These are phyloP conservation scores for Suillus lakei DNA, from an alignment of 768 basidiomycete species.

Conservation along the genomic window DNA sequence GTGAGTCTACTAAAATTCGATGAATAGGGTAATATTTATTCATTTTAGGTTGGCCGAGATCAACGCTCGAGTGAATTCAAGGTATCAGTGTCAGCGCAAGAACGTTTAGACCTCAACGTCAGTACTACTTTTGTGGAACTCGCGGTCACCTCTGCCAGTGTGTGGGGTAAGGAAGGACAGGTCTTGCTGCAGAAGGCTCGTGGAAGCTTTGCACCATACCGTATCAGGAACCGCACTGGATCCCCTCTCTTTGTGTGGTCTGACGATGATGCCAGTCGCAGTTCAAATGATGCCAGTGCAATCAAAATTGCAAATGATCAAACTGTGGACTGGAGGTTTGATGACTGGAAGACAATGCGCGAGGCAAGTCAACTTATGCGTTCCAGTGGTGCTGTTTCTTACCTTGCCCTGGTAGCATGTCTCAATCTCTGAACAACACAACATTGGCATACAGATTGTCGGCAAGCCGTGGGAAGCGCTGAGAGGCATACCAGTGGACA, in stretches of 20 bases:
- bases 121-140: slow-evolving; percentile 91
- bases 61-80: slow-evolving; percentile 54
- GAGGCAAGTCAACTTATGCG: slow-evolving; percentile 59
- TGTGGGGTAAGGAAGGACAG: slow-evolving; percentile 78
- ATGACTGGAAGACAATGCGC: slow-evolving; percentile 92
- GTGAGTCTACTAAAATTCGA: slow-evolving; percentile 45
- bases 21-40: slow-evolving; percentile 14
- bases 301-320: slow-evolving; percentile 75
- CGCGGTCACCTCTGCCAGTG: slow-evolving; percentile 69
- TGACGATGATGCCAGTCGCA: slow-evolving; percentile 63
- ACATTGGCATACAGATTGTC: slow-evolving; percentile 81
- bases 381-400: background rate
- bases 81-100: slow-evolving; percentile 70
- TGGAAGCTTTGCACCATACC: slow-evolving; percentile 92
- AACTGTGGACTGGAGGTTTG: slow-evolving; percentile 92
- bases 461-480: slow-evolving; percentile 91
- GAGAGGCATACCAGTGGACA: slow-evolving; percentile 87
- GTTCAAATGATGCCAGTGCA: slow-evolving; percentile 51
- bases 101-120: slow-evolving; percentile 89
- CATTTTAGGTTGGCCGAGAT: slow-evolving; percentile 57
- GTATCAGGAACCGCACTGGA: slow-evolving; percentile 90
- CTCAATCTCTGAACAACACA: slow-evolving; percentile 72
- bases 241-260: slow-evolving; percentile 86
- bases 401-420: slow-evolving; percentile 40
- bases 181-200: slow-evolving; percentile 74